A percentile compares a stretch with the other conserved stretches of the same genome.
Evolutionary conservation across 2,329 filamentous ascomycete species (phyloP).

Genomic region (Aschersonia sp.): DNA sequence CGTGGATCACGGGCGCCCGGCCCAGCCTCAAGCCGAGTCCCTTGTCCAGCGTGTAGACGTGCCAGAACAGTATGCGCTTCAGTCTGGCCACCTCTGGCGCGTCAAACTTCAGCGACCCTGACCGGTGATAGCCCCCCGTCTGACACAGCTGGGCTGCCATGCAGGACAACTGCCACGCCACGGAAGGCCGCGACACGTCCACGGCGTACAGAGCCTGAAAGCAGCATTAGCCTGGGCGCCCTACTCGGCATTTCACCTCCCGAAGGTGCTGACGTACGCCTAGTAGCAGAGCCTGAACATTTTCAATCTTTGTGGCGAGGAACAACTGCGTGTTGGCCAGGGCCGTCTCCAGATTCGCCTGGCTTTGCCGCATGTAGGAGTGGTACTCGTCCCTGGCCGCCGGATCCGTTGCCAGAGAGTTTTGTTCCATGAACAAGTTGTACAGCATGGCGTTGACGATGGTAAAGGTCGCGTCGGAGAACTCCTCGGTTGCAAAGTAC

Average conservation of each 20-base stretch:
- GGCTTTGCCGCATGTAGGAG: constrained; percentile 24
- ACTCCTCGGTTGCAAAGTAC: constrained; percentile 37
- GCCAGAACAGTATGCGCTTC: constrained; percentile 32
- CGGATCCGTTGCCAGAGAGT: constrained; percentile 19
- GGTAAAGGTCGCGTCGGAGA: constrained; percentile 34
- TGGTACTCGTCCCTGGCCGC: constrained; percentile 20
- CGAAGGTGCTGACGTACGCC: constrained; percentile 27
- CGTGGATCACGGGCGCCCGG: constrained; percentile 40
- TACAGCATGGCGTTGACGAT: constrained; percentile 34
- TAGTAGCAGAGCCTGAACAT: constrained; percentile 42
- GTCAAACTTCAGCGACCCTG: constrained; percentile 18
- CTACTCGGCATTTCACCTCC: background rate
- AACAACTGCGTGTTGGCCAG: constrained; percentile 39
- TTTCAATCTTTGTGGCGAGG: constrained; percentile 37
- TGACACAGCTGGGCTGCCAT: constrained; percentile 46
- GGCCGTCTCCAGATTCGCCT: constrained; percentile 34
- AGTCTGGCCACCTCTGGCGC: constrained; percentile 16
- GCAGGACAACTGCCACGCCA: constrained; percentile 49
- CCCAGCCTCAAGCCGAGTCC: constrained; percentile 44
- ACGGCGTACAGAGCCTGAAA: constrained; percentile 43
- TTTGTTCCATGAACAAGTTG: constrained; percentile 33
- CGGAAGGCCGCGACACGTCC: constrained; percentile 44
- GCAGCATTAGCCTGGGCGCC: background rate
- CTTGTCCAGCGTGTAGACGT: constrained; percentile 42
- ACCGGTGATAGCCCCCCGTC: constrained; percentile 45